phyloP scores from a whole-genome alignment of 192 early-diverging fungal genomes.

The Lobosporangium transversale region DNA sequence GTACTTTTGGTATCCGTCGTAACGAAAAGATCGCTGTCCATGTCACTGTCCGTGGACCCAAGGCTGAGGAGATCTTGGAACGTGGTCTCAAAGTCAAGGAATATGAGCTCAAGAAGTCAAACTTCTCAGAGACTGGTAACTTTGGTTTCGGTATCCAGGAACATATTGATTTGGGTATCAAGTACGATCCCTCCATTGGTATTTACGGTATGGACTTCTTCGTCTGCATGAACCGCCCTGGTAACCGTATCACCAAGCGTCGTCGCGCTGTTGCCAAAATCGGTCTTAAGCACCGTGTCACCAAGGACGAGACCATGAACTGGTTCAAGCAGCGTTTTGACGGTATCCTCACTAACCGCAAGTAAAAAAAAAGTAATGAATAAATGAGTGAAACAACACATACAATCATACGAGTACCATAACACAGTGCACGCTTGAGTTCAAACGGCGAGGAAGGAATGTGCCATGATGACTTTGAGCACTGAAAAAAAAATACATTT shows the following conservation, averaged over 20 bases:
- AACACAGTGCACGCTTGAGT: too few species aligned
- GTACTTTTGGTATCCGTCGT: conserved; percentile 99
- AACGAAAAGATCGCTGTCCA: conserved; percentile 99
- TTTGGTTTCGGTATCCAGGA: conserved; percentile 99
- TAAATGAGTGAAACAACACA: too few species aligned
- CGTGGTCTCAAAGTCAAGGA: conserved; percentile 99
- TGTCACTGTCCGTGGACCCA: conserved; percentile 94
- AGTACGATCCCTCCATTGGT: conserved; percentile 98
- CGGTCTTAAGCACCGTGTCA: conserved; percentile 91
- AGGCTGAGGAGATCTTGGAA: conserved; percentile 95
- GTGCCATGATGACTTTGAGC: too few species aligned
- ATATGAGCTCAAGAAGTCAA: conserved; percentile 93
- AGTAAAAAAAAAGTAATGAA: conserved; percentile 46
- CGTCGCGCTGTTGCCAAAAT: conserved; percentile 86
- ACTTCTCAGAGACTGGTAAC: conserved; percentile 99
- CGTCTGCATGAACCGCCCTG: conserved; percentile 98
- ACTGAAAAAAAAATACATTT: too few species aligned
- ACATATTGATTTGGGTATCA: conserved; percentile 99
- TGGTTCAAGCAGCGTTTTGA: conserved; percentile 96
- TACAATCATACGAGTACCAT: too few species aligned
- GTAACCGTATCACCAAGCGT: conserved; percentile 94
- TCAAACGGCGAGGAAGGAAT: too few species aligned
- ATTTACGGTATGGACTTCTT: conserved; percentile 96
- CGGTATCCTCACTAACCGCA: conserved; percentile 55
- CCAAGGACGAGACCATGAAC: conserved; percentile 94